These are phyloP conservation scores for Gaeumannomyces sp. DNA, from an alignment of 2,329 filamentous ascomycete species.

Conservation along the genomic window DNA sequence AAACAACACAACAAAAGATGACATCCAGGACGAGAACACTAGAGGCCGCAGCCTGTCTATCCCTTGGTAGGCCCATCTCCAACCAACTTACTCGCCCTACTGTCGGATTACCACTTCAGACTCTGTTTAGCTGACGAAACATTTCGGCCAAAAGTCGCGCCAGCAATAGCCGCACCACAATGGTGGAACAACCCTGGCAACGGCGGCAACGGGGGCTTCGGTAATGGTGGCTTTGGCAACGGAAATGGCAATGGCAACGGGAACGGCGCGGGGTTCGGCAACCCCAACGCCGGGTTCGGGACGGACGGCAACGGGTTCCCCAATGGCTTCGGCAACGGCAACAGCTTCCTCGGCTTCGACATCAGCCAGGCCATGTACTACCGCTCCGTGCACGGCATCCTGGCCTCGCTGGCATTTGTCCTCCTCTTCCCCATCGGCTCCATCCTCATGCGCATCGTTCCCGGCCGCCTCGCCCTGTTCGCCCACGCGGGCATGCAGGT, in stretches of 20 bases:
- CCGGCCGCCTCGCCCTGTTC: conserved; percentile 29
- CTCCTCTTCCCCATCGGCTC: conserved; percentile 38
- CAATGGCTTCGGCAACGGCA: conserved; percentile 4
- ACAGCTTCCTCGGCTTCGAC: conserved; percentile 22
- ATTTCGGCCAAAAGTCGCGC: not conserved
- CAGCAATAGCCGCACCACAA: not conserved
- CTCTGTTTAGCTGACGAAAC: not conserved
- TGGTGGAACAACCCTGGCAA: not conserved
- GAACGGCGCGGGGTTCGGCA: conserved; percentile 5
- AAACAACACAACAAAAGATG: not conserved
- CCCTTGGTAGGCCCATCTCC: not conserved
- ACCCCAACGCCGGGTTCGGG: conserved; percentile 6
- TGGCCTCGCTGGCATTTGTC: conserved; percentile 35
- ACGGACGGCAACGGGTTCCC: conserved; percentile 12
- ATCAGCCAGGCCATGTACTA: conserved; percentile 22
- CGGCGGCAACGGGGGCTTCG: conserved; percentile 4
- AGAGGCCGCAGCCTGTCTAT: not conserved
- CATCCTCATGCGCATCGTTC: conserved; percentile 33
- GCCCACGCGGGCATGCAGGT: conserved; percentile 34
- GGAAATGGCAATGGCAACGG: conserved; percentile 5
- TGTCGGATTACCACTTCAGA: not conserved
- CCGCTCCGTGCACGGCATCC: conserved; percentile 33
- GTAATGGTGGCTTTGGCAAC: not conserved
- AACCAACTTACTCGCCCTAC: not conserved
- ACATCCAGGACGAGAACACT: not conserved